Evolutionary conservation across 1,284 basidiomycete genomes (phyloP).

Genomic region (Leucoagaricus sp.): DNA sequence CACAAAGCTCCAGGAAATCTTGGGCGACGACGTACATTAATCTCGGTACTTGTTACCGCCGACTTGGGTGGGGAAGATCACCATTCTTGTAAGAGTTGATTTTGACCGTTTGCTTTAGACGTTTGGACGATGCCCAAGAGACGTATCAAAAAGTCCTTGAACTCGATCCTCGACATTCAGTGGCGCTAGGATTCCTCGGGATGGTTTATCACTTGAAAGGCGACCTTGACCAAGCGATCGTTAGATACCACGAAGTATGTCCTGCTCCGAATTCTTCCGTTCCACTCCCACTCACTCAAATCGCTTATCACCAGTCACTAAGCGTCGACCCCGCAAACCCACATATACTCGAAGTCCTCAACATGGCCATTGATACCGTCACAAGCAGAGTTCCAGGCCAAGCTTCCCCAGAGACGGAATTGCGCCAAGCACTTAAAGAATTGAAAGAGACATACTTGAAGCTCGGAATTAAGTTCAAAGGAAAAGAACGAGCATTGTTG

Average conservation of each 20-base stretch:
- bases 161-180: constrained; percentile 77
- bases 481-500: constrained; percentile 21
- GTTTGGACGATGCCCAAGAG: constrained; percentile 66
- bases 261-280: neutral
- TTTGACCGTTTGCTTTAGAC: constrained; percentile 40
- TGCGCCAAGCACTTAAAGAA: constrained; percentile 22
- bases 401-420: constrained; percentile 19
- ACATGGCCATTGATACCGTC: constrained; percentile 71
- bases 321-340: constrained; percentile 86
- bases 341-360: constrained; percentile 83
- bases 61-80: constrained; percentile 58
- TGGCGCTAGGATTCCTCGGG: constrained; percentile 82
- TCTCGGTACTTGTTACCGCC: constrained; percentile 84
- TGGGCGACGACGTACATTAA: constrained; percentile 93
- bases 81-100: neutral
- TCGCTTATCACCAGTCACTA: constrained; percentile 56
- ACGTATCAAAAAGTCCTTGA: constrained; percentile 79
- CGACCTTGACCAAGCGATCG: constrained; percentile 76
- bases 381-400: constrained; percentile 15
- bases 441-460: constrained; percentile 24
- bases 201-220: constrained; percentile 79
- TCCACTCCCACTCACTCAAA: neutral
- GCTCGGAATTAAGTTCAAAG: constrained; percentile 20
- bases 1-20: constrained; percentile 79
- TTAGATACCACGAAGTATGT: constrained; percentile 85